Evolutionary conservation across 129 eudicot species (phyloP).

Genomic region (Centella asiatica): DNA sequence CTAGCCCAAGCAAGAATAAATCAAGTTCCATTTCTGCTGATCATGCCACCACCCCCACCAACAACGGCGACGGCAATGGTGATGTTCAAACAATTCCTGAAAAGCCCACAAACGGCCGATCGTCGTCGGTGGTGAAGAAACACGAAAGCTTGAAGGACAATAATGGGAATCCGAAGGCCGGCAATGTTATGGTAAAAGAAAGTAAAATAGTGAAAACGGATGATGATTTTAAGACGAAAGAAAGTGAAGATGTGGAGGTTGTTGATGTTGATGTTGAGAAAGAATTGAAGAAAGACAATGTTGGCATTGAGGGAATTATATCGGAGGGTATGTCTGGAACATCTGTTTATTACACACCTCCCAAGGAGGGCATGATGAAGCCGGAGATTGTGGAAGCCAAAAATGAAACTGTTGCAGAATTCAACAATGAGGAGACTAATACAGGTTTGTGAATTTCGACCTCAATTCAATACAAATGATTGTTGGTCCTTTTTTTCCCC

Average conservation of each 20-base stretch:
- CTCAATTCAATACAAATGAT: no score
- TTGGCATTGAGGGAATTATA: conserved; percentile 12
- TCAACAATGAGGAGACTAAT: conserved; percentile 1
- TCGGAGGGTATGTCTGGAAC: conserved; percentile 6
- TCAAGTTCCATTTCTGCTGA: neutral
- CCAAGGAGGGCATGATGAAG: neutral
- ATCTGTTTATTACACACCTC: conserved; percentile 13
- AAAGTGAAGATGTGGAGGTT: neutral
- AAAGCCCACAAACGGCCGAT: neutral
- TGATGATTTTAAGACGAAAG: neutral
- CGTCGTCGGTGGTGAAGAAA: neutral
- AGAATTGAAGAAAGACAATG: conserved; percentile 8
- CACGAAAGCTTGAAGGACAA: neutral
- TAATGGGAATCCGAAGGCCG: neutral
- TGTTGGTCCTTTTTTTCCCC: no score
- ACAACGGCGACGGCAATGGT: neutral
- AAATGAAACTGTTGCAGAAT: conserved; percentile 10
- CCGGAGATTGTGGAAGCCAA: neutral
- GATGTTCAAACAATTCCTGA: conserved; percentile 2
- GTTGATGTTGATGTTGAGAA: neutral
- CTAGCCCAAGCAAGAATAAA: conserved; percentile 18
- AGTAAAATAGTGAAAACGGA: neutral
- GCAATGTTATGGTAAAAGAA: neutral
- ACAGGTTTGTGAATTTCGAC: neutral
- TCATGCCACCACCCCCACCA: no score